phyloP scores from a whole-genome alignment of 108 stramenopile species.

The Pseudonitzschia multiseries region DNA sequence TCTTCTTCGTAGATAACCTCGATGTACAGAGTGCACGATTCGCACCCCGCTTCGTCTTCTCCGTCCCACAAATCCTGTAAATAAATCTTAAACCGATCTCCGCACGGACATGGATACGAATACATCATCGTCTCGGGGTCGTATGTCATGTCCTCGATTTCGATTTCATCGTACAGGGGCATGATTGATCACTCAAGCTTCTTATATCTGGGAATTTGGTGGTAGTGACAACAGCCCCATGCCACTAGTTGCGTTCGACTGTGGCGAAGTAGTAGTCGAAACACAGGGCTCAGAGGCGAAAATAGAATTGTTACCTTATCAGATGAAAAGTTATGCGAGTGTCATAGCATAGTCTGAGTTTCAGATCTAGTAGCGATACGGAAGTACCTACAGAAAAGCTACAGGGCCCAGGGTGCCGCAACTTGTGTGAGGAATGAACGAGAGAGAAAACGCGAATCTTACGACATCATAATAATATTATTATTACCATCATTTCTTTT shows the following conservation, averaged over 20 bases:
- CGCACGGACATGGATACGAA: conserved; percentile 97
- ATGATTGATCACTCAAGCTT: conserved; percentile 23
- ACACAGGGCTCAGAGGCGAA: too few species aligned
- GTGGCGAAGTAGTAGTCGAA: too few species aligned
- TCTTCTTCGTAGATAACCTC: conserved; percentile 92
- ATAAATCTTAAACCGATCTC: conserved; percentile 90
- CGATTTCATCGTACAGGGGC: conserved; percentile 96
- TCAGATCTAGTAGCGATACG: too few species aligned
- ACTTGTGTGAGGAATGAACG: too few species aligned
- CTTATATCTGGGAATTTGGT: background rate
- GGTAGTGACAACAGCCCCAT: background rate
- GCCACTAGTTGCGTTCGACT: background rate
- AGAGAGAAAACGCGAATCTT: too few species aligned
- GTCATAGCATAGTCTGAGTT: too few species aligned
- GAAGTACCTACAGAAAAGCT: too few species aligned
- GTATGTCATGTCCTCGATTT: conserved; percentile 93
- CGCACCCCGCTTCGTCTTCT: conserved; percentile 96
- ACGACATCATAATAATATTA: too few species aligned
- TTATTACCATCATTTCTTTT: too few species aligned
- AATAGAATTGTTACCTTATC: too few species aligned
- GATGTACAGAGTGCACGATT: conserved; percentile 92
- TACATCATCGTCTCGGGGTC: conserved; percentile 75
- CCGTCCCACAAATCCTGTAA: conserved; percentile 95
- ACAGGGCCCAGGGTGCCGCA: too few species aligned
- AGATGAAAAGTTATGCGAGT: too few species aligned